Base-by-base conservation (phyloP, 2,329 filamentous ascomycete species). In the Atkinsonella hypoxylon region DNA sequence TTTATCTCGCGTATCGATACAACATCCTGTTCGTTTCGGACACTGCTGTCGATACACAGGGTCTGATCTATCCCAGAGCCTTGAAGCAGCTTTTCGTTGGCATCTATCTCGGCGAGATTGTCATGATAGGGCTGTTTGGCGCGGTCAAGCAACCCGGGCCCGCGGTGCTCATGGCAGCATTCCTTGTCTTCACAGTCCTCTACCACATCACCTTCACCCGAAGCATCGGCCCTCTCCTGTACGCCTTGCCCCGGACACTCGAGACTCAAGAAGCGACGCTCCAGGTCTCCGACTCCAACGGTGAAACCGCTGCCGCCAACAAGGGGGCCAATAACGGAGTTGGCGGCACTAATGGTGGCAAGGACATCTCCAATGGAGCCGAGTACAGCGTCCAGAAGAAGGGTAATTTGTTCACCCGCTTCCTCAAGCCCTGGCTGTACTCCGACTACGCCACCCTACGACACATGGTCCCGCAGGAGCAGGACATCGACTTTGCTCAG, bases 1-100 rank as follows among this genome's bases (percentile, higher is more conserved):
- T 94, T 70, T 93, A 94, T 66, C 74, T 88, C 48, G 85, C 87
- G 49, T 95, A 89, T 71, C 80, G 86, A 38, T 95, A 95, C 75
- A 90, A 91, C 67, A 67, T 95, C 49, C 73, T 95, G 20, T 95
- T 87, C 64, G 86, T 93, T 13, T 83, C 81, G 45, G 85, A 89
- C 57, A 78, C 85, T 12, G 74, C 82, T 54, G 82, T 95, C 55
- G 90, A 97, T 62, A 95, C 89, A 45, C 88, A 88, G 61, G 91
- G 93, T 46, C 81, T 91, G 20, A 82, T 89, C 60, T 97, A 95
- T 63, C 85, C 89, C 1, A 85, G 88, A 22, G 90, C 88, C 5
- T 76, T 97, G 42, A 88, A 95, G 71, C 90, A 97, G 54, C 77
- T 93, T 32, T 80, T 91, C 42, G 79, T 83, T 2, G 89, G 89